Conservation (phyloP, 2,329 filamentous ascomycete genomes). For the Sclerotinia subarctica region DNA sequence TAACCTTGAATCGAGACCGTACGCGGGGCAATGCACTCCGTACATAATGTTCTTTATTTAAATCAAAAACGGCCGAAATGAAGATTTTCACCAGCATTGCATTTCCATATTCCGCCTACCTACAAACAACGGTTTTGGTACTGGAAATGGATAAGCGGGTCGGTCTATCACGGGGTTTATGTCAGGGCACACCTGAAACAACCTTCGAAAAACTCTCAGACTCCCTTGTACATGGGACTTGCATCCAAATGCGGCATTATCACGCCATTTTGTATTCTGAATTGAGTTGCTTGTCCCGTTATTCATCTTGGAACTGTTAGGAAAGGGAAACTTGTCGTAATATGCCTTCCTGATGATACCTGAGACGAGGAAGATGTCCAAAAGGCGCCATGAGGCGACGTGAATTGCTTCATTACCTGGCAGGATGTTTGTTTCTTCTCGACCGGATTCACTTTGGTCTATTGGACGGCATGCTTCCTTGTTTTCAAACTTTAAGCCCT, state of each 20-base stretch:
- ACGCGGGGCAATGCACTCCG: background rate
- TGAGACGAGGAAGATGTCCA: conserved; percentile 2
- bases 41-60: background rate
- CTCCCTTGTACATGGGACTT: background rate
- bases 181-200: background rate
- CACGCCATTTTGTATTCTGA: background rate
- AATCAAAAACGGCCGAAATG: background rate
- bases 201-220: conserved; percentile 3
- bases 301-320: background rate
- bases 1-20: background rate
- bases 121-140: conserved; percentile 1
- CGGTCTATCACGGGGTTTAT: background rate
- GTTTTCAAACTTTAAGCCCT: background rate
- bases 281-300: background rate
- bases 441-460: background rate
- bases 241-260: background rate
- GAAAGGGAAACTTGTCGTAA: background rate
- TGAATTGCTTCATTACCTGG: background rate
- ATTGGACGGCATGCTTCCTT: background rate
- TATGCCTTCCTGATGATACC: background rate
- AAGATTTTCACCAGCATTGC: background rate
- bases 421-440: background rate
- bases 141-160: background rate
- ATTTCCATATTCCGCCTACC: background rate
- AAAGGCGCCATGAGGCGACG: background rate